These are phyloP conservation scores for Canna indica DNA, from an alignment of 176 grass and related monocot species.

Conservation along the genomic window DNA sequence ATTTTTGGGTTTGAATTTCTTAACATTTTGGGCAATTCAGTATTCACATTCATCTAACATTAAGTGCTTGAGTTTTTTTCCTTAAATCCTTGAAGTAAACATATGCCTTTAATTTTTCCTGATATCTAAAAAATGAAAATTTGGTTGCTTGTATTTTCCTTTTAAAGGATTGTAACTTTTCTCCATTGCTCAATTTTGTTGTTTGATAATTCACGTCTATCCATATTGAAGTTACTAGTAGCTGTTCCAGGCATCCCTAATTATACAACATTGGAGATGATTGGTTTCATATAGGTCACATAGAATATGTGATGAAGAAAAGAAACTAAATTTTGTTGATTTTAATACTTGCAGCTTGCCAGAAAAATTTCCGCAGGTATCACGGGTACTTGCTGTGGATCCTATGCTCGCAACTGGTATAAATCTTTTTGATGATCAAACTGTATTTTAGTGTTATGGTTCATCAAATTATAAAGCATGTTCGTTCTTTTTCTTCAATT, in stretches of 20 bases:
- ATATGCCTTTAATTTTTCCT: background rate
- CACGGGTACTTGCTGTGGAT: constrained; percentile 76
- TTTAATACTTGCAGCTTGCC: constrained; percentile 53
- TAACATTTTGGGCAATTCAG: background rate
- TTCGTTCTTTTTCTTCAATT: background rate
- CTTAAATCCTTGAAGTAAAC: background rate
- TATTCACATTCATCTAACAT: background rate
- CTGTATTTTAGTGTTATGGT: background rate
- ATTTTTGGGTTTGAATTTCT: background rate
- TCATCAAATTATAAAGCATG: too few relatives aligned
- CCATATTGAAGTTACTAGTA: background rate
- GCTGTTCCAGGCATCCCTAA: background rate
- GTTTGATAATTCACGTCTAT: background rate
- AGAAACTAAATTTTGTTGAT: background rate
- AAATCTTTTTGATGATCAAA: background rate
- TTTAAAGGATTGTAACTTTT: background rate
- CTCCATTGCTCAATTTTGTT: background rate
- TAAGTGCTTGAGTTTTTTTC: background rate
- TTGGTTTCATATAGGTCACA: background rate
- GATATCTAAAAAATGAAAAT: background rate
- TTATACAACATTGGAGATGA: background rate
- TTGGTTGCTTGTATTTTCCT: background rate
- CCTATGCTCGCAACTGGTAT: constrained; percentile 95
- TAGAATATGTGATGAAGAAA: background rate
- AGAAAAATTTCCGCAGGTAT: constrained; percentile 66